These are phyloP conservation scores for Xylariaceae sp. DNA, from an alignment of 2,329 filamentous ascomycete species.

Conservation along the genomic window DNA sequence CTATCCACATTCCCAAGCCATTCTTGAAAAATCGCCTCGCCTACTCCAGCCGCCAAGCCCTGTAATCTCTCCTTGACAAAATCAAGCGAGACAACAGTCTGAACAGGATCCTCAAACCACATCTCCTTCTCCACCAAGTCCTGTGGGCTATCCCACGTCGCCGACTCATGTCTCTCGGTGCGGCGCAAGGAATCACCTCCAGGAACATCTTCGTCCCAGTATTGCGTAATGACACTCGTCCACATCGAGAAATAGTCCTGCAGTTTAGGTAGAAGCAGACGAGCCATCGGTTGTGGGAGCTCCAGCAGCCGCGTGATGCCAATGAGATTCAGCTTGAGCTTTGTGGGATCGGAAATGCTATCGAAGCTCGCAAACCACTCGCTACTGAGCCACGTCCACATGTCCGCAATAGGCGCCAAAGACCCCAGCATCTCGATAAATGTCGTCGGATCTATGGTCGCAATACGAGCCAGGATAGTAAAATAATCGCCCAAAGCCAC, in stretches of 20 bases:
- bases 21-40: constrained; percentile 63
- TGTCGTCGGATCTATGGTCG: constrained; percentile 66
- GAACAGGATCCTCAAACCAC: constrained; percentile 61
- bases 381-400: constrained; percentile 58
- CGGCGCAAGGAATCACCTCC: constrained; percentile 53
- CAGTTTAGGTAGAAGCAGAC: constrained; percentile 58
- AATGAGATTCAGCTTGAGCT: constrained; percentile 70
- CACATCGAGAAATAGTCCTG: constrained; percentile 76
- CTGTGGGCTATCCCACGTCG: constrained; percentile 57
- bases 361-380: constrained; percentile 71
- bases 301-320: constrained; percentile 71
- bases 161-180: constrained; percentile 37
- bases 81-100: constrained; percentile 60
- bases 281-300: constrained; percentile 54
- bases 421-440: constrained; percentile 59
- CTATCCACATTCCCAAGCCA: constrained; percentile 74
- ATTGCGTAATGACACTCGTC: constrained; percentile 66
- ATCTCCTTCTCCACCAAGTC: constrained; percentile 53
- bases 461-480: constrained; percentile 74
- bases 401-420: constrained; percentile 45
- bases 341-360: constrained; percentile 61
- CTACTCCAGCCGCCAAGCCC: constrained; percentile 55
- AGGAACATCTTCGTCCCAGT: constrained; percentile 56
- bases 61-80: constrained; percentile 65
- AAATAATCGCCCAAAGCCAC: constrained; percentile 84